Evolutionary conservation across 2,329 filamentous ascomycete genomes (phyloP), one percentile per base, ranked within the genome.

Genomic region (Gremmenia infestans): DNA sequence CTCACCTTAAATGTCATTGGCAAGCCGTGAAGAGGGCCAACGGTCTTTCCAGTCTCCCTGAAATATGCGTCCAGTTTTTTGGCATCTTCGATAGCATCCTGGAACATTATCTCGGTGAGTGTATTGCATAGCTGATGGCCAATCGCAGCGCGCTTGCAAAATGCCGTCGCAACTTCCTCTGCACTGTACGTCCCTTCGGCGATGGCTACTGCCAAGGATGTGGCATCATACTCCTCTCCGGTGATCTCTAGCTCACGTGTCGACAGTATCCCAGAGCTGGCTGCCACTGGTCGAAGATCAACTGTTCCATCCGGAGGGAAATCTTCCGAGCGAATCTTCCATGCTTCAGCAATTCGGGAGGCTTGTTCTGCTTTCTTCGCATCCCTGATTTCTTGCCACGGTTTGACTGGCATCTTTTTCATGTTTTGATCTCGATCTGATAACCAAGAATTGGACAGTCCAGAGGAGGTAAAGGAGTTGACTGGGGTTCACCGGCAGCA

Each of bases 11-110:
- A 71, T 0, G 78, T 45, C 22, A 84, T 73, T 0, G 81, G 81
- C 1, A 84, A 71, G 2, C 85, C 85, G 68, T 88, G 84, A 5
- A 88, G 72, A 5, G 83, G 82, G 0, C 85, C 84, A 1, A 79
- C 59, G 0, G 76, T 69, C 59, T 73, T 71, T 0, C 75, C 72
- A 4, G 72, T 72, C 8, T 60, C 54, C 7, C 67, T 59, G 9
- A 75, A 66, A 57, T 77, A 66, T 2, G 71, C 63, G 65, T 84
- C 81, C 3, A 82, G 68, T 7, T 67, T 49, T 32, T 67, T 66
- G 0, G 81, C 80, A 4, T 70, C 67, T 2, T 66, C 55, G 2
- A 82, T 66, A 0, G 78, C 81, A 25, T 73, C 67, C 1, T 73
- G 67, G 61, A 82, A 80, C 56, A 81, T 75, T 1, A 81, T 73